Evolutionary conservation across 257 asterid genomes (phyloP), one percentile per base, ranked within the genome.

Genomic region (Thymus quinquecostatus): DNA sequence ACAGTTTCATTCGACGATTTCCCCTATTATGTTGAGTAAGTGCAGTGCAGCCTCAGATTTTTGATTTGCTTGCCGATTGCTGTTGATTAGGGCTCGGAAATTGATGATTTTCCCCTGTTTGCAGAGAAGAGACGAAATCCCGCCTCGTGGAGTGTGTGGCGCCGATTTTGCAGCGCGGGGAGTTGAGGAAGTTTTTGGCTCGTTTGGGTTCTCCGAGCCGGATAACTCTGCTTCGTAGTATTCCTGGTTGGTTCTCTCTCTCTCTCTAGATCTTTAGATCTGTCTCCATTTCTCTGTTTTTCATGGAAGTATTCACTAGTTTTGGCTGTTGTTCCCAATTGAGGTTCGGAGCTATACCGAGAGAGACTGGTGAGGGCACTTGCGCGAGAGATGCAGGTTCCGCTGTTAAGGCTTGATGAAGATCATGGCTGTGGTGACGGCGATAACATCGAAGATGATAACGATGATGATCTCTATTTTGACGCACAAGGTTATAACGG

Each of bases 291-390:
- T 34, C 2, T 34, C 38, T 34, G 38, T 34, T 34, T 34, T 34
- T 34, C 38, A 34, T 34, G 2, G 38, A 34, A 34, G 4, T 34
- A 34, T 34, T 34, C 38, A 34, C 38, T 34, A 1, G 38, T 34
- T 34, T 21, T 21, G 21, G 21, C 38, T 2, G 38, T 34, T 34
- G 38, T 34, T 47, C 21, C 6, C n/a, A 2, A 8, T 54, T 3
- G 8, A 92, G 97, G 97, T 64, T 83, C 88, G 50, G 90, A 83
- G 79, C 88, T 89, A 43, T 92, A 89, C 74, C 87, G 93, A 51
- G 97, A 92, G 77, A 87, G 96, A 87, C 64, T 92, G 82, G 94
- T 92, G 78, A 81, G 86, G 61, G 92, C 95, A 57, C 83, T 91
- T 68, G 97, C 97, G 12, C 78, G 80, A 61, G 95, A 83, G 53